Base-by-base conservation (phyloP, 164 flowering plant species). In the Warburgia ugandensis region DNA sequence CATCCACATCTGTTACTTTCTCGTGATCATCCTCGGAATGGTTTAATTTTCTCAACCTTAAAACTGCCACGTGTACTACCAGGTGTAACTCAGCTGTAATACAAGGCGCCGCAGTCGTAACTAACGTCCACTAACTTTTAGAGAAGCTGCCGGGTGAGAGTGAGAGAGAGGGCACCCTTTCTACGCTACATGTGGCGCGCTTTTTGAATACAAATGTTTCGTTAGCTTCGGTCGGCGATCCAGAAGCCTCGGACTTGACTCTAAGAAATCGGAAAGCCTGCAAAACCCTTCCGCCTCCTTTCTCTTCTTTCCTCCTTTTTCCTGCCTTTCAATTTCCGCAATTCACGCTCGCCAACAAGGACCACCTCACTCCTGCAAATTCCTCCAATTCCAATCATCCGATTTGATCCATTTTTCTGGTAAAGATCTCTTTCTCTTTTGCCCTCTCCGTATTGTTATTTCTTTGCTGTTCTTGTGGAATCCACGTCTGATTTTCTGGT, bases 171-270 rank as follows among this genome's bases (percentile, higher is more conserved):
- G n/a, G n/a, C n/a, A n/a, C n/a, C n/a, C n/a, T n/a, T n/a, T n/a
- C n/a, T n/a, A n/a, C n/a, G n/a, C 47, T 33, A 46, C 33, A 29
- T 46, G 50, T 27, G 33, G 50, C 33, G 50, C 50, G 32, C 33
- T 46, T 46, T 46, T 28, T 2, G 21, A 0, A 46, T 46, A 46
- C 50, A 46, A 46, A 46, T n/a, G 31, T 4, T 29, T 12, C 14
- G 22, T 1, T 29, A 12, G 29, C 7, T 23, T 29, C 19, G 6
- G 3, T 1, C 26, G 14, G 21, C 49, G 27, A 28, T 16, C 19
- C 49, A 27, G 29, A 28, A 28, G 17, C 29, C 48, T 8, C 26
- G 26, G 16, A 4, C 49, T 28, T 0, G 7, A 0, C 9, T 19
- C 6, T 12, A 14, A 22, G 0, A 44, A 14, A 43, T 12, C 16